Base-by-base conservation (phyloP, 2,329 filamentous ascomycete species). In the Xylaria sp. region DNA sequence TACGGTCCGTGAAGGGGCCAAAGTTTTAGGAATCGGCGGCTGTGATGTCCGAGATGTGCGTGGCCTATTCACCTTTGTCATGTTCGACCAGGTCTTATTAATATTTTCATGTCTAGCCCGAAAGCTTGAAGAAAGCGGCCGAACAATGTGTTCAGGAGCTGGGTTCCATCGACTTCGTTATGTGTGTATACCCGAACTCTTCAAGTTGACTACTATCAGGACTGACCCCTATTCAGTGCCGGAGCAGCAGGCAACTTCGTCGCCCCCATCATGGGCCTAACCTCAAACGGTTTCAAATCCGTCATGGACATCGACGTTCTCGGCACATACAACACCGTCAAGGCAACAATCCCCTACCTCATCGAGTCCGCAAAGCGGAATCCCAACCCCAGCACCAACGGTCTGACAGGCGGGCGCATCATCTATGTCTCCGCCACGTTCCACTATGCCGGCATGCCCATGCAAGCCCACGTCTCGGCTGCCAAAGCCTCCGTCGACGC, bases 241-340 rank as follows among this genome's bases (percentile, higher is more conserved):
- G 94, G 94, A 54, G 94, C 94, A 11, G 94, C 94, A 16, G 94
- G 94, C 60, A 99, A 99, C 75, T 99, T 97, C 75, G 81, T 99
- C 19, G 89, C 91, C 0, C 89, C 93, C 3, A 88, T 97, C 61
- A 83, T 88, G 47, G 88, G 88, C 63, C 83, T 97, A 54, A 91
- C 86, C 47, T 77, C 89, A 60, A 97, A 97, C 72, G 94, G 91
- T 2, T 96, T 99, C 85, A 95, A 92, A 75, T 82, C 90, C 0
- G 94, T 99, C 65, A 93, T 97, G 69, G 94, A 97, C 63, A 99
- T 99, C 70, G 94, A 97, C 72, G 88, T 96, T 2, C 75, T 97
- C 42, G 94, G 94, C 37, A 95, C 90, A 13, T 99, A 90, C 78
- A 96, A 97, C 78, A 96, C 92, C 2, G 81, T 96, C 70, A 97